These are phyloP conservation scores for Alternaria sp. DNA, from an alignment of 2,329 filamentous ascomycete species.

Conservation along the genomic window DNA sequence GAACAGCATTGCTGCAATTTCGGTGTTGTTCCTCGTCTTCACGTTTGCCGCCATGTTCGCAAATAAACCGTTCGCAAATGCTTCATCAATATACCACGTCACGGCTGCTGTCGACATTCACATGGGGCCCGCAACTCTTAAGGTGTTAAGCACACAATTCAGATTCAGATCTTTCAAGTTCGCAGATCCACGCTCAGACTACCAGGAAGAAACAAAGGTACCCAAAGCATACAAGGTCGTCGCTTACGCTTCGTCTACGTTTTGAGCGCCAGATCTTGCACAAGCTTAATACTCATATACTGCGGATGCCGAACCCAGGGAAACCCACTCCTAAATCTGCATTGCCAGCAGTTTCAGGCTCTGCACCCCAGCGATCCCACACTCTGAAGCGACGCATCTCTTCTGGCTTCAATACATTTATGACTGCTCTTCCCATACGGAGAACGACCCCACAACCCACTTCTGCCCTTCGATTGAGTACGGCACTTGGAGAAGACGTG, in stretches of 20 bases:
- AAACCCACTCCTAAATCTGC: not conserved
- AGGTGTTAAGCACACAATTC: not conserved
- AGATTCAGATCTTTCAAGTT: not conserved
- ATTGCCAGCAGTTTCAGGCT: not conserved
- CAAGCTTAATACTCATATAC: not conserved
- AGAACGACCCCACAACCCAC: conserved; percentile 5
- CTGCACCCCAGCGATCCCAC: conserved; percentile 16
- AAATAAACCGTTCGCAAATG: conserved; percentile 16
- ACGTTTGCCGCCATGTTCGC: conserved; percentile 11
- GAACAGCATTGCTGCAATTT: not conserved
- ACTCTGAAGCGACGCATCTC: conserved; percentile 29
- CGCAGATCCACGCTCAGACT: not conserved
- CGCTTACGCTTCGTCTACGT: not conserved
- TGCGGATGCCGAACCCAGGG: conserved; percentile 5
- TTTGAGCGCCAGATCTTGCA: not conserved
- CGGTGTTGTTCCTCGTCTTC: not conserved
- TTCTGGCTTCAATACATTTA: conserved; percentile 17
- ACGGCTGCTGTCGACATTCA: conserved; percentile 13
- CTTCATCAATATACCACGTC: conserved; percentile 19
- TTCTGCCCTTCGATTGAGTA: conserved; percentile 2
- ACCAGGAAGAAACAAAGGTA: not conserved
- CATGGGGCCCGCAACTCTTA: conserved; percentile 1
- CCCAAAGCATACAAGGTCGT: not conserved
- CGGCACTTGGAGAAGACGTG: conserved; percentile 4
- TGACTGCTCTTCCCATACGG: conserved; percentile 15